These are phyloP conservation scores for Dendrobium catenatum DNA, from an alignment of 106 monocot genomes.

Conservation along the genomic window DNA sequence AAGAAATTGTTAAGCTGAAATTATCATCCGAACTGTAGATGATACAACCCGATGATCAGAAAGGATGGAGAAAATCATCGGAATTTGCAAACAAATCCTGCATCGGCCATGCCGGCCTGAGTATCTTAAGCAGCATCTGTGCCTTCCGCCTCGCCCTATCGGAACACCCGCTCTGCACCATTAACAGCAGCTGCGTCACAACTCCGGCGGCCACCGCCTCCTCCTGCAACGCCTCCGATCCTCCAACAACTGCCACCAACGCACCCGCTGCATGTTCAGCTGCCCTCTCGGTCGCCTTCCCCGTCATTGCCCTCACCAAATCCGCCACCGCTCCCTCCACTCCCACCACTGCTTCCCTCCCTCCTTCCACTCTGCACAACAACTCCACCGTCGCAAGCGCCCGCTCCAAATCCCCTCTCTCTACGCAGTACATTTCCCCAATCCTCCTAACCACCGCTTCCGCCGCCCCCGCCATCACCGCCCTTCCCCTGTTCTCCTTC, in stretches of 20 bases:
- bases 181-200: constrained; percentile 63
- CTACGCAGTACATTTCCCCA: constrained; percentile 25
- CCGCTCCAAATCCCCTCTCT: constrained; percentile 46
- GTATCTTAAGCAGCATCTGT: constrained; percentile 78
- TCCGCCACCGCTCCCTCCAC: constrained; percentile 22
- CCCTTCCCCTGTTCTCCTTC: constrained; percentile 60
- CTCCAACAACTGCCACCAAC: constrained; percentile 30
- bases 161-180: constrained; percentile 95
- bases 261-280: constrained; percentile 67
- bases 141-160: constrained; percentile 87
- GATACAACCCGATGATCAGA: constrained; percentile 1
- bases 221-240: constrained; percentile 36
- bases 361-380: constrained; percentile 57
- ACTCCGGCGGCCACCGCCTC: constrained; percentile 75
- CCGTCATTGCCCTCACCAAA: constrained; percentile 34
- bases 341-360: constrained; percentile 42
- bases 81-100: constrained; percentile 33
- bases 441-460: constrained; percentile 40
- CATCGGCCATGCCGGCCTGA: constrained; percentile 46
- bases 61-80: constrained; percentile 45
- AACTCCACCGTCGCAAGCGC: constrained; percentile 75
- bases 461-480: constrained; percentile 51
- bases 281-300: constrained; percentile 43
- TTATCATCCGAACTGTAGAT: too few species aligned
- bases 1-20: too few species aligned